Evolutionary conservation across 352 stramenopile genomes (phyloP).

Genomic region (Phytophthora cajani): DNA sequence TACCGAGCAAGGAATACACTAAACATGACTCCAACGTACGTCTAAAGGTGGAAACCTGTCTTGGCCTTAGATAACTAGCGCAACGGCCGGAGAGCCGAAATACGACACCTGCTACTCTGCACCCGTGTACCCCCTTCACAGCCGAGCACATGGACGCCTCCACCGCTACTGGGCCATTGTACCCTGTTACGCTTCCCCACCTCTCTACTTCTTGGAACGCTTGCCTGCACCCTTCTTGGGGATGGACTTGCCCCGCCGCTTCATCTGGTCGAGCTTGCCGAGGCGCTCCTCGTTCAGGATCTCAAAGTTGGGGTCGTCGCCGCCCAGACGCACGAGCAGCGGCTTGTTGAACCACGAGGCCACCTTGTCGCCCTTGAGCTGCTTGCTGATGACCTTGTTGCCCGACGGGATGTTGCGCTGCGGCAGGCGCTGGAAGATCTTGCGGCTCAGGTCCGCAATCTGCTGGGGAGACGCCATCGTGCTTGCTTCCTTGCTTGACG

Average conservation of each 20-base stretch:
- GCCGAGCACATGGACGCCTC: constrained; percentile 3
- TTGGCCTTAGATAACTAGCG: constrained; percentile 30
- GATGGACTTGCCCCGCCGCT: constrained; percentile 85
- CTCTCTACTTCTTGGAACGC: constrained; percentile 82
- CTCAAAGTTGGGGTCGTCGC: constrained; percentile 87
- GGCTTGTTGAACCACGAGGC: constrained; percentile 90
- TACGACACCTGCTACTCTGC: background rate
- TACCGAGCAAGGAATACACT: background rate
- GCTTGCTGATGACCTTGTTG: constrained; percentile 91
- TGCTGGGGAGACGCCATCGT: constrained; percentile 60
- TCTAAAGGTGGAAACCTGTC: constrained; percentile 19
- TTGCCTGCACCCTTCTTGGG: constrained; percentile 91
- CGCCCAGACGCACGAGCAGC: constrained; percentile 70
- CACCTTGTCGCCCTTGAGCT: constrained; percentile 88
- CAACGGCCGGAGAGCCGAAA: background rate
- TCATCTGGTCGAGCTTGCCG: constrained; percentile 85
- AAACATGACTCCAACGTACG: constrained; percentile 2
- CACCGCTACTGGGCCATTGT: constrained; percentile 15
- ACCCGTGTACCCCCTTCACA: background rate
- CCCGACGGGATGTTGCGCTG: constrained; percentile 81
- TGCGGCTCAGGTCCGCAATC: constrained; percentile 81
- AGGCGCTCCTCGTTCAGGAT: constrained; percentile 83
- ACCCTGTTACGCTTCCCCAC: background rate
- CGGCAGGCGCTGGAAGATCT: constrained; percentile 90
- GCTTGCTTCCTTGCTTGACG: constrained; percentile 7